Evolutionary conservation across 345 rosid species (phyloP).

Genomic region (Gossypium anomalum): DNA sequence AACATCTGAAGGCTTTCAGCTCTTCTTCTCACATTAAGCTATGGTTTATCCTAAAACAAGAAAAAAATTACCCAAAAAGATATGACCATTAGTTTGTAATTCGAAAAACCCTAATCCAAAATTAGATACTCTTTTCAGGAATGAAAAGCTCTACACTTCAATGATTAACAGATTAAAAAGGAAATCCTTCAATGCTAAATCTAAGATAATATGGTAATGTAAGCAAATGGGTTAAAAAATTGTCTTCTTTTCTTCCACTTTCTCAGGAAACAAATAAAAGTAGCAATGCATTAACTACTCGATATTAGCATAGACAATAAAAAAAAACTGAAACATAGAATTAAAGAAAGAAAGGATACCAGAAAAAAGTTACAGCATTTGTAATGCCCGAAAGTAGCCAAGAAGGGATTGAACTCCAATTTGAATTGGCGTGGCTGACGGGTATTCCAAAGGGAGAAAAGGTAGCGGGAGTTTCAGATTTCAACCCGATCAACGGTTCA

Average conservation of each 20-base stretch:
- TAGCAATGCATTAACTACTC: background rate
- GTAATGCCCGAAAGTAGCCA: background rate
- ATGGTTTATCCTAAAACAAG: constrained; percentile 21
- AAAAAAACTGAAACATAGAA: background rate
- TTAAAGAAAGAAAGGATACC: background rate
- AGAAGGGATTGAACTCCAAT: background rate
- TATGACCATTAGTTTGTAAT: constrained; percentile 7
- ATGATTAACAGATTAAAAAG: background rate
- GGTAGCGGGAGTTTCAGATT: background rate
- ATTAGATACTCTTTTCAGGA: background rate
- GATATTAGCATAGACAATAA: background rate
- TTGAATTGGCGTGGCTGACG: background rate
- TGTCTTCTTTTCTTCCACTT: background rate
- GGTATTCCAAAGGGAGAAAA: background rate
- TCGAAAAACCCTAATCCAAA: background rate
- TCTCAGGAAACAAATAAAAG: constrained; percentile 1
- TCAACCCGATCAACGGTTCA: background rate
- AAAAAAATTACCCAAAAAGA: constrained; percentile 9
- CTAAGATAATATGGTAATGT: background rate
- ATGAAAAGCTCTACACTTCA: constrained; percentile 2
- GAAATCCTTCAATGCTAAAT: background rate
- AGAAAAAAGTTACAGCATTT: background rate
- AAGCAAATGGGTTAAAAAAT: constrained; percentile 4
- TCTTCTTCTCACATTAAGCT: constrained; percentile 2
- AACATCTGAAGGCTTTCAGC: background rate